These are phyloP conservation scores for Podospora anserina DNA, from an alignment of 495 filamentous ascomycete species.

Conservation along the genomic window DNA sequence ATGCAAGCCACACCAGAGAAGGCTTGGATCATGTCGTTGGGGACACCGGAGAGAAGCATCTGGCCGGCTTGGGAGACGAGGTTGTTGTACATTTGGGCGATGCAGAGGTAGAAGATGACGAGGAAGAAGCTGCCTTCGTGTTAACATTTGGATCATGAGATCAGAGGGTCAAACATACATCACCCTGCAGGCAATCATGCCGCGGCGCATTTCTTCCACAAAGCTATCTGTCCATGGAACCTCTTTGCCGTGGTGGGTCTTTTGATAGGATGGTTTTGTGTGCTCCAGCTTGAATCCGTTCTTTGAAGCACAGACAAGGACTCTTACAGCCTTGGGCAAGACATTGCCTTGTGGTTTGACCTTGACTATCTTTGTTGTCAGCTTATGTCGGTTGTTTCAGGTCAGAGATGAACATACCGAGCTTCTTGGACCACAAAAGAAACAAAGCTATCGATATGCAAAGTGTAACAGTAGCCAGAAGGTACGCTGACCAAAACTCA, in stretches of 20 bases:
- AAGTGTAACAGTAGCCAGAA: conserved; percentile 43
- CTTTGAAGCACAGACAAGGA: conserved; percentile 40
- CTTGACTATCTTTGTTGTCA: conserved; percentile 32
- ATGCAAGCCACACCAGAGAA: conserved; percentile 39
- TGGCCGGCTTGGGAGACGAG: conserved; percentile 50
- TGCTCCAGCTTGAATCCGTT: conserved; percentile 50
- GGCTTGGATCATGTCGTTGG: conserved; percentile 48
- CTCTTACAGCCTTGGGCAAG: conserved; percentile 43
- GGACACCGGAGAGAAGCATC: conserved; percentile 48
- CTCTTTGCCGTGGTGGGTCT: conserved; percentile 28
- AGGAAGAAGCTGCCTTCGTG: conserved; percentile 40
- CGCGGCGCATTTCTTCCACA: conserved; percentile 42
- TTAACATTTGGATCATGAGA: too few relatives aligned
- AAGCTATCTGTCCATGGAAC: conserved; percentile 40
- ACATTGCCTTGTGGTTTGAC: conserved; percentile 41
- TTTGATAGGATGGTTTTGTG: conserved; percentile 48
- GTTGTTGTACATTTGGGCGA: conserved; percentile 47
- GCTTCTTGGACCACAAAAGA: conserved; percentile 30
- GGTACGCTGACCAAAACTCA: conserved; percentile 48
- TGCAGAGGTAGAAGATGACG: conserved; percentile 57
- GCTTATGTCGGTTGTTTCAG: conserved; percentile 20
- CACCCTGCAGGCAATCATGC: conserved; percentile 44
- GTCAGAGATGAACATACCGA: conserved; percentile 11
- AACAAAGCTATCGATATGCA: conserved; percentile 38
- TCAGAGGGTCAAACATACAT: conserved; percentile 30